Conservation (phyloP, 768 basidiomycete genomes). For the Tulasnella sp. region DNA sequence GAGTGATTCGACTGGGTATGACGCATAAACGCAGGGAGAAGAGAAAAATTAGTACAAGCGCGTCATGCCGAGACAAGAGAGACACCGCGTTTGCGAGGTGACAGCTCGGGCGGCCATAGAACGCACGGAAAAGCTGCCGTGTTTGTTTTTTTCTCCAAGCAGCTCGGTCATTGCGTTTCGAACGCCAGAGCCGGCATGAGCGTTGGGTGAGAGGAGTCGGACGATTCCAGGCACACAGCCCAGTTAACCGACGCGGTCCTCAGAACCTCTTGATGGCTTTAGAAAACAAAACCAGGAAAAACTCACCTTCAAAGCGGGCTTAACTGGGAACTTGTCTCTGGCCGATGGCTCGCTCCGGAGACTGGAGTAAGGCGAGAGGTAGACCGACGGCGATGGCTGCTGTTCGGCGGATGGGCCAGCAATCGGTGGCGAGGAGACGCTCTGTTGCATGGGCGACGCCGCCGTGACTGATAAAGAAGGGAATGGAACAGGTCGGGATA, state of each 20-base stretch:
- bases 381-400: constrained; percentile 6
- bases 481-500: background rate
- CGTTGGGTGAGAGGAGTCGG: background rate
- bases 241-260: background rate
- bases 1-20: constrained; percentile 16
- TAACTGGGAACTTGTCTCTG: background rate
- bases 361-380: constrained; percentile 16
- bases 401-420: background rate
- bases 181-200: background rate
- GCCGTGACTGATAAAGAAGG: background rate
- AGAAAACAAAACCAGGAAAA: background rate
- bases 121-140: background rate
- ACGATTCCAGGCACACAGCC: background rate
- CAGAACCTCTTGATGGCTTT: background rate
- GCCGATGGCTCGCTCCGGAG: background rate
- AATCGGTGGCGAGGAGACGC: constrained; percentile 4
- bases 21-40: background rate
- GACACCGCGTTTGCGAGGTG: background rate
- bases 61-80: background rate
- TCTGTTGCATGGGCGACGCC: background rate
- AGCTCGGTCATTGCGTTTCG: background rate
- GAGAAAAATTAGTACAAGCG: background rate
- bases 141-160: background rate
- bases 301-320: constrained; percentile 20
- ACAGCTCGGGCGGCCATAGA: background rate